Base-by-base conservation (phyloP, 2,329 filamentous ascomycete genomes). In the Metarhizium sp. region DNA sequence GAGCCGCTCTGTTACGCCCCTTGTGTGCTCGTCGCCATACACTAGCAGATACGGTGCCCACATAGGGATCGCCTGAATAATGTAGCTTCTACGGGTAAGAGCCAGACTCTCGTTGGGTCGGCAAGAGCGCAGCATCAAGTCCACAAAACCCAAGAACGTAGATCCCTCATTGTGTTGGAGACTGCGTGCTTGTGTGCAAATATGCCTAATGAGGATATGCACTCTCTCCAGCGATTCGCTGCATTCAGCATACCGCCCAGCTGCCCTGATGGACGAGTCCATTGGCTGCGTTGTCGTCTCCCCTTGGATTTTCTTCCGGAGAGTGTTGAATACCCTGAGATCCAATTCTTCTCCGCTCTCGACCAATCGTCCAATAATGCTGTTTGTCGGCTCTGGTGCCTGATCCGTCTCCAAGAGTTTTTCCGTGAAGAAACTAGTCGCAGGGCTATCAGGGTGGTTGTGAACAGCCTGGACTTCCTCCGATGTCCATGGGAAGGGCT, bases 321-420 rank as follows among this genome's bases (percentile, higher is more conserved):
- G 66, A 0, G 81, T 80, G 47, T 71, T 67, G 43, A 76, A 75
- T 2, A 90, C 72, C 48, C 74, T 71, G 0, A 70, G 51, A 47
- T 83, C 80, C 67, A 84, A 75, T 6, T 71, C 62, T 0, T 72
- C 67, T 55, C 79, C 77, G 20, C 78, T 71, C n/a, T 72, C 68
- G 46, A 88, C 69, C 40, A 90, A 73, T 3, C 76, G 72, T 42
- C 69, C 69, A 51, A 91, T 66, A 53, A 91, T 86, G 13, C 69
- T 71, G 51, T 78, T 73, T 2, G 79, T 82, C 2, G 74, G 73
- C 2, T 64, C 59, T 0, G 69, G 67, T 54, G 82, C 84, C 63
- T 85, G 80, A 59, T 85, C 78, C 51, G 87, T 75, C 20, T 74
- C 73, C 32, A 91, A 73, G 30, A 91, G 73, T 65, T 87, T 89